Conservation (phyloP, 352 stramenopile species). For the Phytophthora uliginosa region DNA sequence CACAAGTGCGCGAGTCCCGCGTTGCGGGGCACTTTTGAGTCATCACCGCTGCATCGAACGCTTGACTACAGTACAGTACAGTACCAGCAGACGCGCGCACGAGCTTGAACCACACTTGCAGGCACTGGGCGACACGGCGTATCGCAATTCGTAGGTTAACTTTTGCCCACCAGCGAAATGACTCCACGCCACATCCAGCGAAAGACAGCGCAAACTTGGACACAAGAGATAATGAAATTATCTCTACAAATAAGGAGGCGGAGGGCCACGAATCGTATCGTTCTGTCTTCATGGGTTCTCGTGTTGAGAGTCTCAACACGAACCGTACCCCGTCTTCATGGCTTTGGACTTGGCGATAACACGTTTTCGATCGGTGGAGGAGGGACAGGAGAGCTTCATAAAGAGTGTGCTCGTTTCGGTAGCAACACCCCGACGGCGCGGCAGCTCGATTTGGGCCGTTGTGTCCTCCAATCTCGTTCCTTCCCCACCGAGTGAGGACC, state of each 20-base stretch:
- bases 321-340: not conserved
- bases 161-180: conserved; percentile 30
- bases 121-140: conserved; percentile 11
- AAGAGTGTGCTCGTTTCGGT: conserved; percentile 3
- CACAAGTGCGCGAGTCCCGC: conserved; percentile 15
- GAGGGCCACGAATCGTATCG: not conserved
- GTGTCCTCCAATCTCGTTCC: not conserved
- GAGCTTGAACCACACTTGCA: conserved; percentile 12
- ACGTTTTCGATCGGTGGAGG: conserved; percentile 7
- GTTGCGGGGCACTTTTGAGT: conserved; percentile 19
- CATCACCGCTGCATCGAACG: conserved; percentile 7
- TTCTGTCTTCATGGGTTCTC: not conserved
- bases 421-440: not conserved
- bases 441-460: not conserved
- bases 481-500: not conserved
- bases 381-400: conserved; percentile 10
- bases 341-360: conserved; percentile 6
- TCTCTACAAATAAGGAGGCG: not conserved
- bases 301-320: not conserved
- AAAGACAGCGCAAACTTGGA: not conserved
- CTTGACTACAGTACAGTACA: not conserved
- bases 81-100: not conserved
- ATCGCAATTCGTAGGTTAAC: conserved; percentile 33
- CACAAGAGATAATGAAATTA: not conserved
- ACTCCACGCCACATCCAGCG: not conserved